Base-by-base conservation (phyloP, 371 early-diverging fungal species). In the Lichtheimia ramosa region DNA sequence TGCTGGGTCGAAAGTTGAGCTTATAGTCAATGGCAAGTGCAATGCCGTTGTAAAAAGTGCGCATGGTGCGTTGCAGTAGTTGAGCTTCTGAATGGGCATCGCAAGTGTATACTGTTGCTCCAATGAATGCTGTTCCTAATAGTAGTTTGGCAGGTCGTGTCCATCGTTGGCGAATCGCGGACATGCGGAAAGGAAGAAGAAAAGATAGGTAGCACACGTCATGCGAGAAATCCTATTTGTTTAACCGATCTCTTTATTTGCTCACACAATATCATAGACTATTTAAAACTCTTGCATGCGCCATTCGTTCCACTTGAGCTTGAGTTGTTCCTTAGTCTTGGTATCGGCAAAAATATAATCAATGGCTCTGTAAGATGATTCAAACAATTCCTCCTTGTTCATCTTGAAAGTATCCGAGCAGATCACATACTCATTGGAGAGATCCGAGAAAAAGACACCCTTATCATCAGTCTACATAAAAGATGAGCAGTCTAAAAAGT, bases 21-120 rank as follows among this genome's bases (percentile, higher is more conserved):
- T 90, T 91, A 77, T 92, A 92, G 62, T 92, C 93, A 0, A 74
- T 53, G 0, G 81, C 81, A n/a, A 83, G 59, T 23, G 78, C 83
- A 46, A 84, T 62, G 53, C 84, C 85, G 56, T 86, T 85, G 65
- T 82, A 84, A 21, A 83, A 75, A 1, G 85, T 83, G 52, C 88
- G 79, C 7, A 74, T 28, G 53, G 81, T 87, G 48, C 89, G 70
- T 56, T 74, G 68, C 3, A 87, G 51, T 5, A 83, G 63, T 39
- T 82, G 81, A 5, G 84, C 87, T 58, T 88, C 85, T n/a, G 71
- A 73, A 27, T 74, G 74, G 12, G 74, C 69, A 51, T 88, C 88
- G 27, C 70, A 55, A 5, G 74, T 66, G 51, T 82, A 85, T 21
- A 83, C 43, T 4, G 75, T 73, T 3, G 70, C 69, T 25, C 72